These are phyloP conservation scores for Phytopythium mirpurense DNA, from an alignment of 352 stramenopile genomes.

Conservation along the genomic window DNA sequence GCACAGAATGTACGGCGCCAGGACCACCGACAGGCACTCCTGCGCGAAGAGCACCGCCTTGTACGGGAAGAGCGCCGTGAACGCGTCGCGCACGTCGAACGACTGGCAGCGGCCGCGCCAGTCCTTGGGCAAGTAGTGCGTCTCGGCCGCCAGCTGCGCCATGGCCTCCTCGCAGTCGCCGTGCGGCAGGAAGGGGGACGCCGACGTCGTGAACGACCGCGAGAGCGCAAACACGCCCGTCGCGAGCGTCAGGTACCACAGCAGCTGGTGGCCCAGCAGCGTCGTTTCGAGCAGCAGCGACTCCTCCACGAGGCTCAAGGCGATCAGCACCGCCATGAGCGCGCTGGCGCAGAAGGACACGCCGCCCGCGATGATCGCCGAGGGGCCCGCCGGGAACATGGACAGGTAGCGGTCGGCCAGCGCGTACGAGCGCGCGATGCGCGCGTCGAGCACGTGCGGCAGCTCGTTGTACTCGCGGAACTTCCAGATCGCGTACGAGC, in stretches of 20 bases:
- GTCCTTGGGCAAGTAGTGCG: conserved; percentile 94
- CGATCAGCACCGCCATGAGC: conserved; percentile 92
- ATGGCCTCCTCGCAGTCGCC: conserved; percentile 83
- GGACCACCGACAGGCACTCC: conserved; percentile 91
- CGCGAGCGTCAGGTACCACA: conserved; percentile 97
- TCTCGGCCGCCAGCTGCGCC: conserved; percentile 86
- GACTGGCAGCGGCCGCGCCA: conserved; percentile 89
- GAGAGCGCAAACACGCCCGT: conserved; percentile 78
- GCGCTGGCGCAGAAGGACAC: conserved; percentile 95
- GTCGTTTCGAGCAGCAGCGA: conserved; percentile 94
- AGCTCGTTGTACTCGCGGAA: conserved; percentile 99
- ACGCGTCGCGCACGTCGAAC: conserved; percentile 82
- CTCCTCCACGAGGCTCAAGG: conserved; percentile 93
- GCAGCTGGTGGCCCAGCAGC: conserved; percentile 89
- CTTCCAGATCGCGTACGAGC: conserved; percentile 80
- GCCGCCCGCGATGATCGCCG: conserved; percentile 89
- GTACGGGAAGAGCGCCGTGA: conserved; percentile 92
- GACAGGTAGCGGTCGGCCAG: conserved; percentile 92
- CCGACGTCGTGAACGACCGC: conserved; percentile 67
- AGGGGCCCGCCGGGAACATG: conserved; percentile 90
- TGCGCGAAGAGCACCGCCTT: conserved; percentile 92
- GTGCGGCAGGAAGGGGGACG: conserved; percentile 67
- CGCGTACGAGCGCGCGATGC: conserved; percentile 90
- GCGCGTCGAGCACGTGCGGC: conserved; percentile 93
- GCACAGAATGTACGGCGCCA: conserved; percentile 96